Base-by-base conservation (phyloP, 768 basidiomycete genomes). In the Boletus coccyginus region DNA sequence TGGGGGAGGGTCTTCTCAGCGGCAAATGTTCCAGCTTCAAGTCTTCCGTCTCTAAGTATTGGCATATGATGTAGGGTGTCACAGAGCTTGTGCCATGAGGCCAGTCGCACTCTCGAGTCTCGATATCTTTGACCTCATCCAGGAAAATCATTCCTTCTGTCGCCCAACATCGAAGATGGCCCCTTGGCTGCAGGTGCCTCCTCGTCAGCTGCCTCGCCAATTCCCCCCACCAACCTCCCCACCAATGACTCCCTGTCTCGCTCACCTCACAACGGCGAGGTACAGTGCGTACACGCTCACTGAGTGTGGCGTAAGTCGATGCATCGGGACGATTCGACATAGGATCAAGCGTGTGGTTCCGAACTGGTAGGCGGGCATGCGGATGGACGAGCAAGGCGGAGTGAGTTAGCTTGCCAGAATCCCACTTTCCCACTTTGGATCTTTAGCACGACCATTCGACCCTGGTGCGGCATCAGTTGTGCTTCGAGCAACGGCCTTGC, bases 331-430 rank as follows among this genome's bases (percentile, higher is more conserved):
- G 80, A 17, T 68, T 52, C 5, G 87, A 89, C 21, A 21, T 21
- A 21, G 21, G 21, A 21, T 21, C 21, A 17, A 90, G 71, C 1
- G 69, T 54, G 54, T 90, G 87, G 21, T 73, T 70, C 45, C 83
- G 74, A 3, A 86, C 87, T 88, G 61, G 27, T 47, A 19, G 52
- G 31, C 27, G 12, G 16, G 38, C n/a, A 46, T 10, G 46, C 31
- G 17, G 38, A 16, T 16, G n/a, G 32, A 16, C 5, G 36, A 9
- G 3, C 17, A 14, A 31, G 19, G 8, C 27, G n/a, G 50, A 32
- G 19, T 0, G 62, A 53, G 71, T 33, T 50, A 84, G 86, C 85
- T 73, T 83, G 81, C 61, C 87, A 90, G 64, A 86, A 89, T 21
- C 21, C 21, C 21, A 63, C 87, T 89, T 0, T 86, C 86, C 5